Conservation (phyloP, 768 basidiomycete species). For the Infundibulicybe gibba region DNA sequence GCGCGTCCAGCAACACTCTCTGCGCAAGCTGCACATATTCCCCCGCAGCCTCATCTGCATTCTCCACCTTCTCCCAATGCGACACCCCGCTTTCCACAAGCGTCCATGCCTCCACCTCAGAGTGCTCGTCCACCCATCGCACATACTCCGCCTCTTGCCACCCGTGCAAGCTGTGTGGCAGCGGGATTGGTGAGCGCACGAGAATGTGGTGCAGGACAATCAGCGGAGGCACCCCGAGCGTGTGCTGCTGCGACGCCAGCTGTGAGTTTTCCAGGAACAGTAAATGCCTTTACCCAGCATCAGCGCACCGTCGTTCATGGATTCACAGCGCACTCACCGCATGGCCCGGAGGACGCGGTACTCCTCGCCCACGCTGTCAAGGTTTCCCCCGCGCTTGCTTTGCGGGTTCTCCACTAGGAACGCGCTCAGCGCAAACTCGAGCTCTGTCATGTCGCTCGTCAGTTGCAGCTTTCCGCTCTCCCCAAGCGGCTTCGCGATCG, state of each 20-base stretch:
- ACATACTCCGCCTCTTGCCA: constrained; percentile 98
- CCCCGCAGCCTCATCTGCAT: constrained; percentile 39
- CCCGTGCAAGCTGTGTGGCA: constrained; percentile 86
- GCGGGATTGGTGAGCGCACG: constrained; percentile 79
- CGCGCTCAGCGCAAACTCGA: constrained; percentile 88
- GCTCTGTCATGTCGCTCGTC: constrained; percentile 93
- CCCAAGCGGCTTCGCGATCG: constrained; percentile 85
- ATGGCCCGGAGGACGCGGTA: constrained; percentile 83
- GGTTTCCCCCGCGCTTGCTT: constrained; percentile 57
- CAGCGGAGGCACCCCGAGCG: constrained; percentile 77
- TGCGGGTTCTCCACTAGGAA: constrained; percentile 62
- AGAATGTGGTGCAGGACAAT: constrained; percentile 91
- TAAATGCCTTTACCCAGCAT: constrained; percentile 55
- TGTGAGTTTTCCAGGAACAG: constrained; percentile 82
- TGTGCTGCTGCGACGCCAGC: constrained; percentile 63
- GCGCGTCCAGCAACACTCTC: constrained; percentile 48
- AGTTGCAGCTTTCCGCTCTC: constrained; percentile 94
- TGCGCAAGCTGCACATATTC: constrained; percentile 71
- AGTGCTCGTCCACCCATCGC: constrained; percentile 92
- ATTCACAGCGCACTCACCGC: constrained; percentile 48
- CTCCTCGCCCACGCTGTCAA: constrained; percentile 81
- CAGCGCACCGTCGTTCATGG: constrained; percentile 2
- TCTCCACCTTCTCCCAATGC: constrained; percentile 75
- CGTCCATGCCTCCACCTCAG: constrained; percentile 72
- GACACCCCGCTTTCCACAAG: constrained; percentile 76